Evolutionary conservation across 345 rosid species (phyloP).

Genomic region (Psidium guajava): DNA sequence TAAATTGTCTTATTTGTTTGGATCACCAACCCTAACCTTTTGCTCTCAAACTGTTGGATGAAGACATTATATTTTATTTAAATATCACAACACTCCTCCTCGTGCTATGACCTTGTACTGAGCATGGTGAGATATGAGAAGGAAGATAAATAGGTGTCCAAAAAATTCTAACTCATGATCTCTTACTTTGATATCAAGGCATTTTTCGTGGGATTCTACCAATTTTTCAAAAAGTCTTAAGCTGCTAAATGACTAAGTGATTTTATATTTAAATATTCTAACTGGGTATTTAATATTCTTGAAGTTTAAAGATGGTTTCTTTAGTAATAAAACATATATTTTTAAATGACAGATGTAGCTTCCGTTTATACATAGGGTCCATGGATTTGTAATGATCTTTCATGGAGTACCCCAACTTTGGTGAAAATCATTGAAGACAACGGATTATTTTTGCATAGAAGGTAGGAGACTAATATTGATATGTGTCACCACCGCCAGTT

Average conservation of each 20-base stretch:
- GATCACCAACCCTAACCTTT: neutral
- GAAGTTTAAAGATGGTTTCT: neutral
- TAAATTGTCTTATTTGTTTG: neutral
- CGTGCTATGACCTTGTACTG: neutral
- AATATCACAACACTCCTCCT: neutral
- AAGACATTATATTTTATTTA: too few relatives aligned
- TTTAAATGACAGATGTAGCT: neutral
- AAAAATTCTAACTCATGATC: too few relatives aligned
- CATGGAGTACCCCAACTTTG: neutral
- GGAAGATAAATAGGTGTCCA: too few relatives aligned
- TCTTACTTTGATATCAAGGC: neutral
- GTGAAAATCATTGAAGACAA: neutral
- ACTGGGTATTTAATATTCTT: neutral
- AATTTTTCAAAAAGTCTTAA: neutral
- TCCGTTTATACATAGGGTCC: neutral
- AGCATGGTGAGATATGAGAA: neutral
- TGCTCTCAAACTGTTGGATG: neutral
- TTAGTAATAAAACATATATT: neutral
- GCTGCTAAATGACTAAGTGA: neutral
- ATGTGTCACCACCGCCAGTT: neutral
- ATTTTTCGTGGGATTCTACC: neutral
- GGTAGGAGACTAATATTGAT: neutral
- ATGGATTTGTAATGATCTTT: neutral
- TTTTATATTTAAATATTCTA: neutral
- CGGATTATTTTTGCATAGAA: neutral